A percentile compares a stretch with the other conserved stretches of the same genome.
These are phyloP conservation scores for Fibroporia radiculosa DNA, from an alignment of 768 basidiomycete species.

Conservation along the genomic window DNA sequence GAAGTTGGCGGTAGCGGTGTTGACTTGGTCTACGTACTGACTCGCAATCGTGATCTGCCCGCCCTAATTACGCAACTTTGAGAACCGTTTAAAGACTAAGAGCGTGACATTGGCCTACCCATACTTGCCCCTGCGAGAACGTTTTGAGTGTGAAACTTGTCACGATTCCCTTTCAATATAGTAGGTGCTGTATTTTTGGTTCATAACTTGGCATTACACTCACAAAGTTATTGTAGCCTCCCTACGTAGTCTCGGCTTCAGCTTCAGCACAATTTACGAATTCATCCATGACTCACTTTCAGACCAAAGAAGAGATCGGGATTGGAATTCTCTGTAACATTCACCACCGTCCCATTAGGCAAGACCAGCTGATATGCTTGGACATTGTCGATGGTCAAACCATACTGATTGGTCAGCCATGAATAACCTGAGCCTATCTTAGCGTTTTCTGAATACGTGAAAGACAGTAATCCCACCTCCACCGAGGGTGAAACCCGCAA, in stretches of 20 bases:
- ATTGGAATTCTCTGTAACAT: constrained; percentile 24
- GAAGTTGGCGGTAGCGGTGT: constrained; percentile 34
- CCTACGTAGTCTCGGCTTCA: constrained; percentile 26
- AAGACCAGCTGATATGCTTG: constrained; percentile 47
- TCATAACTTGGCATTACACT: constrained; percentile 6
- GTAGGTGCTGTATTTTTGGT: background rate
- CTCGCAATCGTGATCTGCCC: constrained; percentile 33
- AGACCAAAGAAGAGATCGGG: constrained; percentile 36
- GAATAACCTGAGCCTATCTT: constrained; percentile 41
- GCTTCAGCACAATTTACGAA: too few relatives aligned
- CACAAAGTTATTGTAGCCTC: constrained; percentile 57
- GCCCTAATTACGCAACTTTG: constrained; percentile 29
- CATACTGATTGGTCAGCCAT: constrained; percentile 54
- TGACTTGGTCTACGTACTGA: constrained; percentile 15
- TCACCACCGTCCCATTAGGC: constrained; percentile 38
- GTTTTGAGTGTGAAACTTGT: constrained; percentile 49
- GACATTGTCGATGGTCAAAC: constrained; percentile 49
- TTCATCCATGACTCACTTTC: constrained; percentile 23
- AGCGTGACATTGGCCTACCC: constrained; percentile 34
- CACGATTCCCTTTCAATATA: constrained; percentile 41
- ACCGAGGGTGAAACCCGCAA: constrained; percentile 32
- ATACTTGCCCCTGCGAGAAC: constrained; percentile 47
- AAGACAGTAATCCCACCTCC: constrained; percentile 35
- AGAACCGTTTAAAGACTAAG: background rate
- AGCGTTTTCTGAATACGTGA: background rate